Conservation (phyloP, 345 rosid species). For the Hypericum androsaemum region DNA sequence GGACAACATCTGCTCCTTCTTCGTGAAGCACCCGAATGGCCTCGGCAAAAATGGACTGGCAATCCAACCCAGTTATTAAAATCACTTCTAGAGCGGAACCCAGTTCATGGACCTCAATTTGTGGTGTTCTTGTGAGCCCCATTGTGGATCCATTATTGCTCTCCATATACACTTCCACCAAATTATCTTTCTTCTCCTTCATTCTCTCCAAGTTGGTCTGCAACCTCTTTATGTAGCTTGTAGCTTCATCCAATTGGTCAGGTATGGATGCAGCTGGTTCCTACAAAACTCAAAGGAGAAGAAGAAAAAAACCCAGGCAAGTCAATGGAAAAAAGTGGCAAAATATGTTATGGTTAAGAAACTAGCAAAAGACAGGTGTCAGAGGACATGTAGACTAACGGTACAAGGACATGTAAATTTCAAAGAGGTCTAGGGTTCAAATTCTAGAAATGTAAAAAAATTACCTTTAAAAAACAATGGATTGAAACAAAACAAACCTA, state of each 20-base stretch:
- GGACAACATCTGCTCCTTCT: slow-evolving; percentile 36
- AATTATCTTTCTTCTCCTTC: slow-evolving; percentile 38
- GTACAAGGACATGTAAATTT: too few species aligned
- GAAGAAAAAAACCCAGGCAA: neutral
- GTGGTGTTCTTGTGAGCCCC: slow-evolving; percentile 13
- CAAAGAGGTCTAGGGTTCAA: too few species aligned
- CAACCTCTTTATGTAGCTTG: slow-evolving; percentile 46
- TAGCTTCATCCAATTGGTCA: slow-evolving; percentile 47
- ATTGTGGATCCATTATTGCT: neutral
- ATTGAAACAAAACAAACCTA: too few species aligned
- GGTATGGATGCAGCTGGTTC: slow-evolving; percentile 14
- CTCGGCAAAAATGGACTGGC: slow-evolving; percentile 31
- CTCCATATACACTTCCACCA: slow-evolving; percentile 14
- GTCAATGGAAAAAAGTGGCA: neutral
- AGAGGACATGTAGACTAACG: too few species aligned
- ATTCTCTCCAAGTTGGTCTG: slow-evolving; percentile 42
- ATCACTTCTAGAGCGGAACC: slow-evolving; percentile 33
- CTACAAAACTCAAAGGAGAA: neutral
- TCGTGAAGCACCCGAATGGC: slow-evolving; percentile 32
- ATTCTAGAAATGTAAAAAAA: too few species aligned
- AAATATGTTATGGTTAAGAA: too few species aligned
- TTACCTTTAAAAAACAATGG: too few species aligned
- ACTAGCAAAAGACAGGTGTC: too few species aligned
- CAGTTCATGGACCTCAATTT: slow-evolving; percentile 25
- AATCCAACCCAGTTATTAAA: slow-evolving; percentile 30